These are phyloP conservation scores for Clathrus columnatus DNA, from an alignment of 768 basidiomycete species.

Conservation along the genomic window DNA sequence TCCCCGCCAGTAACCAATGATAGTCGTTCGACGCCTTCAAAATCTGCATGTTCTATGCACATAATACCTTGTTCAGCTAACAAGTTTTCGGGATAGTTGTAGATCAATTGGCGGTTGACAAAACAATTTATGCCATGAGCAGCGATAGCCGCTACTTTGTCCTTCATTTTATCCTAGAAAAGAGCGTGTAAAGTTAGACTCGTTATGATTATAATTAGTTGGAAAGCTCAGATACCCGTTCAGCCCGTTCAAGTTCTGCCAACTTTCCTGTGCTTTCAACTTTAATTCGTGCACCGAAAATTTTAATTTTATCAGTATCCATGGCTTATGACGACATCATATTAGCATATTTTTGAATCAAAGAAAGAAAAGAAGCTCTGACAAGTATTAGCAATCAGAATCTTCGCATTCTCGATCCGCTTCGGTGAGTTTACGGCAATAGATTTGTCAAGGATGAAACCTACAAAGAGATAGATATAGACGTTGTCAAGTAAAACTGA, in stretches of 20 bases:
- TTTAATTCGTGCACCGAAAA: constrained; percentile 93
- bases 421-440: constrained; percentile 95
- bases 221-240: constrained; percentile 45
- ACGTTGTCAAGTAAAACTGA: neutral
- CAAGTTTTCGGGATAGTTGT: constrained; percentile 97
- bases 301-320: constrained; percentile 99
- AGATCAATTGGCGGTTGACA: constrained; percentile 96
- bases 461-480: constrained; percentile 35
- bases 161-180: constrained; percentile 97
- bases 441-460: constrained; percentile 95
- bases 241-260: constrained; percentile 95
- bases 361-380: constrained; percentile 24
- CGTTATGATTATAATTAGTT: neutral
- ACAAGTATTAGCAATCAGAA: constrained; percentile 98
- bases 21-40: constrained; percentile 94
- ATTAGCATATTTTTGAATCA: neutral
- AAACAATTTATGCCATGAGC: constrained; percentile 94
- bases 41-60: constrained; percentile 97
- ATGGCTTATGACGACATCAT: constrained; percentile 62
- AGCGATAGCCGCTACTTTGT: constrained; percentile 91
- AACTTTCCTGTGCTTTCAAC: constrained; percentile 95
- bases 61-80: constrained; percentile 93
- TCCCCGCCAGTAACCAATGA: constrained; percentile 97
- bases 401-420: constrained; percentile 88
- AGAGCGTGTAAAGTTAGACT: too few relatives aligned